A percentile compares a stretch with the other conserved stretches of the same genome.
Conservation (phyloP, 225 moss, liverwort and hornwort genomes). For the Anthoceros angustus region DNA sequence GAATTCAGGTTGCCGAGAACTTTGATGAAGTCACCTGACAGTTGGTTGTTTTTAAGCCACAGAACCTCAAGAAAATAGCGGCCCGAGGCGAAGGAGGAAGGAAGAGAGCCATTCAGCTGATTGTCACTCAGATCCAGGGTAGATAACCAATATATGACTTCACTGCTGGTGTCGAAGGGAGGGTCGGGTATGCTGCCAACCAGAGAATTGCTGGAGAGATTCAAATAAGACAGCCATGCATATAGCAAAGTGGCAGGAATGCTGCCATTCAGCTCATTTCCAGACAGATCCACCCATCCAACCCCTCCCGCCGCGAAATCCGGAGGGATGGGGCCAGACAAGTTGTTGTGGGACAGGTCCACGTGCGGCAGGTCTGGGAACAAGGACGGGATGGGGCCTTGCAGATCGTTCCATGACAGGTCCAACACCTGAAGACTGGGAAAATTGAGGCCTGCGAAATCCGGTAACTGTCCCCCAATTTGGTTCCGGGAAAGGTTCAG, state of each 20-base stretch:
- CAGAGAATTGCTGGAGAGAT: conserved; percentile 8
- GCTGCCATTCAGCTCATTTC: neutral
- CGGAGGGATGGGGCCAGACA: conserved; percentile 5
- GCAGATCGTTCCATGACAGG: neutral
- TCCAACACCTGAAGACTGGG: neutral
- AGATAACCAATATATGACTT: neutral
- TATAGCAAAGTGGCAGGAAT: neutral
- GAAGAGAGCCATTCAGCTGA: conserved; percentile 8
- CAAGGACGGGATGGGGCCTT: neutral
- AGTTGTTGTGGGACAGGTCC: conserved; percentile 3
- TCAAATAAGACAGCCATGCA: too few relatives aligned
- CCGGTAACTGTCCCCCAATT: neutral
- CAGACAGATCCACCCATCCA: neutral
- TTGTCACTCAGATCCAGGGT: conserved; percentile 10
- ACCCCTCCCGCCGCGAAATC: neutral
- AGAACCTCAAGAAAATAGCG: neutral
- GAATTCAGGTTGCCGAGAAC: neutral
- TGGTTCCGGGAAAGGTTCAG: neutral
- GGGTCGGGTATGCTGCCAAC: neutral
- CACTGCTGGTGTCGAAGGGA: neutral
- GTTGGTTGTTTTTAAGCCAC: conserved; percentile 3
- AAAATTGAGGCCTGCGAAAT: neutral
- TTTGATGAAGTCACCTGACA: conserved; percentile 6
- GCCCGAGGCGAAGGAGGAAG: neutral
- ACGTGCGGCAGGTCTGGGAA: neutral